Base-by-base conservation (phyloP, 1,139 yeast species). In the Blastobotrys buckinghamii region DNA sequence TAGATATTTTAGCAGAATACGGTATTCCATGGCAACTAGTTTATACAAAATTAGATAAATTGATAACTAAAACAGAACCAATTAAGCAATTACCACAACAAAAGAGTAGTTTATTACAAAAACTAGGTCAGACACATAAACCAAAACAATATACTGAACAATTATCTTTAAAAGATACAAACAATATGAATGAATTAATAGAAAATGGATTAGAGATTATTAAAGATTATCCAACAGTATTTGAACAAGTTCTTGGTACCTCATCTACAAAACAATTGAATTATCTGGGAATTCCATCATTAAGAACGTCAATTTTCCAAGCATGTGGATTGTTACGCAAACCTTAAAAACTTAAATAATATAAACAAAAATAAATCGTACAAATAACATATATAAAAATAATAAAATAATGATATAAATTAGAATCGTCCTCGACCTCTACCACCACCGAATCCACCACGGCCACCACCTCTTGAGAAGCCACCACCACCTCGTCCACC, bases 1-100 rank as follows among this genome's bases (percentile, higher is more conserved):
- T 86, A 2, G 73, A 74, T 5, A 69, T 75, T 48, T 65, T 89
- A 43, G 69, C 68, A 1, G 69, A 69, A 1, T 59, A 67, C 44
- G 95, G 92, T 0, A 71, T 82, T 1, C 79, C 85, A 0, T 85
- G 83, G 67, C 92, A 85, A 54, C 64, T 88, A 5, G 76, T 88
- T 0, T 78, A 86, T 62, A 88, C 95, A 22, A 88, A 88, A 60
- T 76, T 81, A 42, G 95, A 87, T 60, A 74, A 75, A 51, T 47
- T 52, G 29, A 45, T 57, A 24, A 53, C 48, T 30, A 51, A 50
- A 41, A 48, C 50, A 2, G 54, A 46, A 17, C 29, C 34, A 26
- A 33, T 30, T 6, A 1, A 45, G 10, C 42, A 4, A 27, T 7
- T 17, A 13, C 17, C 12, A 16, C 19, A 45, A 39, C 42, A 30